These are phyloP conservation scores for Puccinia novopanici DNA, from an alignment of 1,284 basidiomycete genomes.

Conservation along the genomic window DNA sequence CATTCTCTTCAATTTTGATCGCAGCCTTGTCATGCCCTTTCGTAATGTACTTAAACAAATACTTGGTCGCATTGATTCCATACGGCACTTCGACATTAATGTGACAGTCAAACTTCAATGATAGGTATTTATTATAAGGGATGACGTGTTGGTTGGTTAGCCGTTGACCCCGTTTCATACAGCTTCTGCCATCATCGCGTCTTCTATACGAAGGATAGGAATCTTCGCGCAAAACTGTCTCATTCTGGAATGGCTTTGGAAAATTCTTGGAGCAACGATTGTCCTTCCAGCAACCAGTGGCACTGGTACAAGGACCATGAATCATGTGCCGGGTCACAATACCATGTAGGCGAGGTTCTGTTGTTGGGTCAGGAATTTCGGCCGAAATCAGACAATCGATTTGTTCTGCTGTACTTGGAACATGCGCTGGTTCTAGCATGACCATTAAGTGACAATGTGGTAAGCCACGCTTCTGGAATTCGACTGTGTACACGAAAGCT, in stretches of 20 bases:
- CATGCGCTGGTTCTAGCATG: neutral
- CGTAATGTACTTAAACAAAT: slow-evolving; percentile 64
- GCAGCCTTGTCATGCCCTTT: slow-evolving; percentile 62
- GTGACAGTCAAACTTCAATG: too few relatives aligned
- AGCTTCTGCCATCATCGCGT: neutral
- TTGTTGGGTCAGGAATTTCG: neutral
- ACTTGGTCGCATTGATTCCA: too few relatives aligned
- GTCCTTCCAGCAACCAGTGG: neutral
- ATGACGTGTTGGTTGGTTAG: slow-evolving; percentile 59
- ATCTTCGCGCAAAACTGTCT: neutral
- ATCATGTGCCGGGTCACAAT: neutral
- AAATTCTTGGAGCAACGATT: neutral
- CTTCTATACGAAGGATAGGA: neutral
- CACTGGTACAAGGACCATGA: neutral
- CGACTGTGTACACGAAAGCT: too few relatives aligned
- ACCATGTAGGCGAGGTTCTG: neutral
- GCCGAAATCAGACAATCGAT: neutral
- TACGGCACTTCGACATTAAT: too few relatives aligned
- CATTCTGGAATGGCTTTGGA: neutral
- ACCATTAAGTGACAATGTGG: slow-evolving; percentile 10
- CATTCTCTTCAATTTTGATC: slow-evolving; percentile 50
- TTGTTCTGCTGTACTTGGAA: neutral
- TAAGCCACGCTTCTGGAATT: neutral
- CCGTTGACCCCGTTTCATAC: neutral
- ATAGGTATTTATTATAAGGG: slow-evolving; percentile 60